Conservation (phyloP, 2,329 filamentous ascomycete genomes). For the Penicillium janthinellum region DNA sequence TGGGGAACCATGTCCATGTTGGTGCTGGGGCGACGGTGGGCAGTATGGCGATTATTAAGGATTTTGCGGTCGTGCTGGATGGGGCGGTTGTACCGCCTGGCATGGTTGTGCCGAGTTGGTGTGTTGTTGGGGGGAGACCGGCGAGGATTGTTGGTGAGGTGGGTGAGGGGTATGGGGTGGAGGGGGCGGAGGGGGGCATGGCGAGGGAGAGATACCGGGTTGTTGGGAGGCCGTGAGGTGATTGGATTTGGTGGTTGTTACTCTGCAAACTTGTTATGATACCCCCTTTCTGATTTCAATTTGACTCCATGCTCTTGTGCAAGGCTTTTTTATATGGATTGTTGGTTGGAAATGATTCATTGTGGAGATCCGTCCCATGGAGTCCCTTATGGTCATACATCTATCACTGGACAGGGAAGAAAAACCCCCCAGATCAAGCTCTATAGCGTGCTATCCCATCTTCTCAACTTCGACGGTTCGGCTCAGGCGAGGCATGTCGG, state of each 20-base stretch:
- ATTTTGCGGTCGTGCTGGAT: constrained; percentile 86
- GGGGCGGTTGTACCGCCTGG: constrained; percentile 79
- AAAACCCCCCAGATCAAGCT: background rate
- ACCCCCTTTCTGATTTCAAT: background rate
- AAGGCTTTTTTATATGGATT: too few relatives aligned
- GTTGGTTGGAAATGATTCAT: too few relatives aligned
- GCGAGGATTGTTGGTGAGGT: constrained; percentile 81
- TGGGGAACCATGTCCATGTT: constrained; percentile 85
- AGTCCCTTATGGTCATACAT: background rate
- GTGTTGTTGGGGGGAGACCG: constrained; percentile 81
- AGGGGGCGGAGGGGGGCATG: constrained; percentile 49
- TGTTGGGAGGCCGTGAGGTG: constrained; percentile 35
- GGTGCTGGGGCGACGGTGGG: constrained; percentile 76
- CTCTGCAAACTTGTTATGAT: constrained; percentile 9
- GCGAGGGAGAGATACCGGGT: constrained; percentile 45
- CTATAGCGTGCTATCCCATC: constrained; percentile 22
- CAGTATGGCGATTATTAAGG: constrained; percentile 88
- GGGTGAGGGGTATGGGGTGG: constrained; percentile 50
- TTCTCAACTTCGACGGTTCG: constrained; percentile 33
- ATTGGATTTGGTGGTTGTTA: constrained; percentile 23
- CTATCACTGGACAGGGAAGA: background rate
- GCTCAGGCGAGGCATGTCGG: constrained; percentile 61
- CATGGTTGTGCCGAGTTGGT: constrained; percentile 92
- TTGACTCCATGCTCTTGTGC: background rate
- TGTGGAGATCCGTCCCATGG: background rate